Evolutionary conservation across 805 yeast genomes (phyloP), one percentile per base, ranked within the genome.

Genomic region (Ogataea paraovalis): DNA sequence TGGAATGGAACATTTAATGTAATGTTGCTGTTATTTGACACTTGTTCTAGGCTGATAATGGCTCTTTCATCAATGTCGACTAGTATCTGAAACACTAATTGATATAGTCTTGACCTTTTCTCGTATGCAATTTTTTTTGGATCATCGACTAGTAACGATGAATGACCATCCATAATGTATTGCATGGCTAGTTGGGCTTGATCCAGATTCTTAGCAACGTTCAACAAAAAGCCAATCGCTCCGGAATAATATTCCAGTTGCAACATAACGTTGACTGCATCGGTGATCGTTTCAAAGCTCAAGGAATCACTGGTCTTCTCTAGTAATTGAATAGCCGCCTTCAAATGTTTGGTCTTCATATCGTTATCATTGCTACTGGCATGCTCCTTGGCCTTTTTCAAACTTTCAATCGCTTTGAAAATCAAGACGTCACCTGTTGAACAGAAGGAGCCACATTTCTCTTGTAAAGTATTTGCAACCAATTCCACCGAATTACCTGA

Each of bases 401-500:
- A 73, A 64, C 86, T 90, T 64, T 94, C 99, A 57, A 90, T 82
- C 0, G 97, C 98, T 66, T 92, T 86, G 73, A 91, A 94, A 13
- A 94, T 87, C 50, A 90, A 76, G 23, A 94, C 97, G 66, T 94
- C 99, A 55, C 86, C 88, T 14, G 96, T 81, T 0, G 97, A 88
- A 61, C 98, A 94, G 67, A 90, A 94, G 0, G 96, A 82, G 1
- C 96, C 96, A 72, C 99, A 94, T 50, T 92, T 83, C 46, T 88
- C 95, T 66, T 94, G 96, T 44, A 94, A 71, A 1, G 91, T 82
- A 32, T 83, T 82, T 1, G 97, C 96, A 44, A 92, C 87, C 48
- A 85, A 74, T 62, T 92, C 98, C 40, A 94, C 92, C 0, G 96
- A 86, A 3, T 88, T 92, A n/a, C 99, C 98, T 54, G 87, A 81